phyloP scores from a whole-genome alignment of 345 rosid genomes.

The Diplotaxis tenuifolia region DNA sequence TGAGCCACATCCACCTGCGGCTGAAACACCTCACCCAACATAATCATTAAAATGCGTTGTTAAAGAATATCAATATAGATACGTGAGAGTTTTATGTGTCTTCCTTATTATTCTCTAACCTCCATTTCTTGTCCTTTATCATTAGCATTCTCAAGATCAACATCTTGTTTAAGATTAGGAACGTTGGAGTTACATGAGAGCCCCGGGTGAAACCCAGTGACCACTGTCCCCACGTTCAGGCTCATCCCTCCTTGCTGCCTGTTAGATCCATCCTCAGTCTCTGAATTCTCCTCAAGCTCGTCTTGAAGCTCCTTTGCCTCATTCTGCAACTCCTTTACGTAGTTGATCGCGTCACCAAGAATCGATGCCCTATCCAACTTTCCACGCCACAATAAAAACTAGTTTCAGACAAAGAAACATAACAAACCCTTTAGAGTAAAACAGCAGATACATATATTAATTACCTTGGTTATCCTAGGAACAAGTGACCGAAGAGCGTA shows the following conservation, averaged over 20 bases:
- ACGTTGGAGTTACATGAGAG: slow-evolving; percentile 39
- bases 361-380: slow-evolving; percentile 92
- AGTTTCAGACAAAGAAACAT: slow-evolving; percentile 1
- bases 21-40: slow-evolving; percentile 42
- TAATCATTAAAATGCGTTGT: neutral
- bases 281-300: slow-evolving; percentile 79
- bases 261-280: slow-evolving; percentile 51
- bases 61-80: neutral
- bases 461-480: slow-evolving; percentile 84
- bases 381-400: slow-evolving; percentile 20
- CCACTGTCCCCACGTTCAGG: slow-evolving; percentile 43
- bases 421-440: neutral
- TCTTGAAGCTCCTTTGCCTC: slow-evolving; percentile 80
- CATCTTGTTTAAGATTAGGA: slow-evolving; percentile 44
- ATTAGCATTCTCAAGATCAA: slow-evolving; percentile 42
- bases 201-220: slow-evolving; percentile 41
- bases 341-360: slow-evolving; percentile 88
- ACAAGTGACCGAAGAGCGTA: slow-evolving; percentile 75
- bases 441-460: neutral
- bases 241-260: slow-evolving; percentile 39
- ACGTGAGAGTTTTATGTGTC: neutral
- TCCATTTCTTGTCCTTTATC: slow-evolving; percentile 93
- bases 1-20: slow-evolving; percentile 89
- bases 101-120: slow-evolving; percentile 42
- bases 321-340: slow-evolving; percentile 71